These are phyloP conservation scores for Sanghuangporus sanghuang DNA, from an alignment of 1,284 basidiomycete genomes.

Conservation along the genomic window DNA sequence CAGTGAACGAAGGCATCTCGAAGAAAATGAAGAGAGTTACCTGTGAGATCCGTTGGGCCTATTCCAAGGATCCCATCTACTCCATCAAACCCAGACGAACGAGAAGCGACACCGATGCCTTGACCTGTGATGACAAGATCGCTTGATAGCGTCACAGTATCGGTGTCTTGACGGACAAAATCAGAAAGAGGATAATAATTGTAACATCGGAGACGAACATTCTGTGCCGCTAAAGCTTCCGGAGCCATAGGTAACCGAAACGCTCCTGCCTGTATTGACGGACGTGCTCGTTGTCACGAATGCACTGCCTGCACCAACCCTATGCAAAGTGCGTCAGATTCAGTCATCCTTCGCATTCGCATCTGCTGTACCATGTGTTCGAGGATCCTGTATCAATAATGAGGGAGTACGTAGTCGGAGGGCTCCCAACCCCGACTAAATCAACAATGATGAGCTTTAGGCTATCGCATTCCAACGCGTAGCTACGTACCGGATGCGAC, in stretches of 20 bases:
- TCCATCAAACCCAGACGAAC: conserved; percentile 17
- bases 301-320: too few relatives aligned
- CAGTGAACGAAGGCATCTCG: too few relatives aligned
- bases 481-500: neutral
- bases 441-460: neutral
- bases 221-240: conserved; percentile 19
- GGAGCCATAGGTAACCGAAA: conserved; percentile 17
- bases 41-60: conserved; percentile 23
- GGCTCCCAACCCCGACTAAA: conserved; percentile 18
- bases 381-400: conserved; percentile 21
- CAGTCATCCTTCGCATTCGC: neutral
- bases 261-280: too few relatives aligned
- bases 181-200: neutral
- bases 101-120: conserved; percentile 20
- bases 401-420: conserved; percentile 17
- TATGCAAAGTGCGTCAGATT: too few relatives aligned
- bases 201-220: conserved; percentile 1
- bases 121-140: conserved; percentile 18
- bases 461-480: neutral
- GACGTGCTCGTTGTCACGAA: too few relatives aligned
- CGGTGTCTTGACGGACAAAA: conserved; percentile 5
- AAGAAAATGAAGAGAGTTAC: too few relatives aligned
- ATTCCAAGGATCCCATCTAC: conserved; percentile 20
- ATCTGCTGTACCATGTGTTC: conserved; percentile 18
- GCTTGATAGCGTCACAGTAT: conserved; percentile 19